phyloP scores from a whole-genome alignment of 192 early-diverging fungal species.

The Linderina pennispora region DNA sequence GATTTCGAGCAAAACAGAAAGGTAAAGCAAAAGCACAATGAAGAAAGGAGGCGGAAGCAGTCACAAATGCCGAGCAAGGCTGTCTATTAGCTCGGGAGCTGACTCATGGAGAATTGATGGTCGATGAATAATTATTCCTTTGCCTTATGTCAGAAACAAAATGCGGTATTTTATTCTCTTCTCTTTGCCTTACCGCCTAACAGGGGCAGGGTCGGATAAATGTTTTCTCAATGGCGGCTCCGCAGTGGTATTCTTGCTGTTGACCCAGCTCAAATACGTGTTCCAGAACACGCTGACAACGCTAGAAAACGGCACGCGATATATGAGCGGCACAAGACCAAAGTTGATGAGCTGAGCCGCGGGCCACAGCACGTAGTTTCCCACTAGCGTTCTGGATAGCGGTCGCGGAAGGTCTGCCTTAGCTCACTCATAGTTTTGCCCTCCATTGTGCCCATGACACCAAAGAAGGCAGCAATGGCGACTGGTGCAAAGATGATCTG shows the following conservation, averaged over 20 bases:
- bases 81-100: too few relatives aligned
- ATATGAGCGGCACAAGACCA: conserved; percentile 56
- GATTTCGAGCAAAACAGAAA: neutral
- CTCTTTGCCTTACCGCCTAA: too few relatives aligned
- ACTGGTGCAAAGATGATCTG: conserved; percentile 60
- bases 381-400: conserved; percentile 10
- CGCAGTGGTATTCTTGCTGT: too few relatives aligned
- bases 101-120: too few relatives aligned
- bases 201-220: too few relatives aligned
- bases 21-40: neutral
- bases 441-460: conserved; percentile 53
- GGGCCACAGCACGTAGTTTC: conserved; percentile 56
- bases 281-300: conserved; percentile 64
- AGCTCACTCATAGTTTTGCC: conserved; percentile 44
- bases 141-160: too few relatives aligned
- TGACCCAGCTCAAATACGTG: conserved; percentile 59
- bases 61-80: neutral
- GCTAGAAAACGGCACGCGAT: conserved; percentile 61
- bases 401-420: conserved; percentile 44
- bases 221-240: too few relatives aligned
- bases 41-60: neutral
- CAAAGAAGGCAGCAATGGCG: conserved; percentile 57
- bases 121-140: too few relatives aligned
- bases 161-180: too few relatives aligned
- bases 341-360: conserved; percentile 66